These are phyloP conservation scores for Colletotrichum tanaceti DNA, from an alignment of 2,329 filamentous ascomycete species.

Conservation along the genomic window DNA sequence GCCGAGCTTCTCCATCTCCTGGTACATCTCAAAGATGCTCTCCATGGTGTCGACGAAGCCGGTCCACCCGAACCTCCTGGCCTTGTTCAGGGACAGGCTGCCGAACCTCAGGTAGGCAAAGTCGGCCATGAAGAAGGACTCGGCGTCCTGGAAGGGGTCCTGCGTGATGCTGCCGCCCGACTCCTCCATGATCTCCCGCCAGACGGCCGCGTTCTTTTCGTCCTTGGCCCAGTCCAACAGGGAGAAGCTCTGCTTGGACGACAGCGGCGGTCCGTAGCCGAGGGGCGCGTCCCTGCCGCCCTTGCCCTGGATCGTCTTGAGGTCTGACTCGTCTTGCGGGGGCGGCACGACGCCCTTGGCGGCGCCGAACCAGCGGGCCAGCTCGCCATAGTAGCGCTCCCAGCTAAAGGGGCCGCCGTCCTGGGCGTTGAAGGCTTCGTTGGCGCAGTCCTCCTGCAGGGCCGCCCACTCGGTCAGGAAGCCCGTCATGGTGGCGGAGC, in stretches of 20 bases:
- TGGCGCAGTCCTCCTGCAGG: constrained; percentile 1
- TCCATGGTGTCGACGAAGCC: constrained; percentile 28
- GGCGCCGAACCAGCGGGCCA: constrained; percentile 26
- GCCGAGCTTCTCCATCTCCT: constrained; percentile 18
- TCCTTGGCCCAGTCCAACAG: constrained; percentile 1
- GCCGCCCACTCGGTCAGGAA: constrained; percentile 23
- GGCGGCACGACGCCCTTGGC: constrained; percentile 16
- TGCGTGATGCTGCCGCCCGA: constrained; percentile 13
- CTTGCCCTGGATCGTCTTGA: constrained; percentile 2
- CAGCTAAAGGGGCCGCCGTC: constrained; percentile 19
- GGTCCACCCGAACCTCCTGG: constrained; percentile 10
- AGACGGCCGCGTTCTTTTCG: neutral
- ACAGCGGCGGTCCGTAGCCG: constrained; percentile 18
- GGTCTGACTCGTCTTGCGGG: neutral
- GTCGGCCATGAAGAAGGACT: neutral
- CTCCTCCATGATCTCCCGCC: constrained; percentile 11
- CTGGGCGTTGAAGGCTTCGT: constrained; percentile 21
- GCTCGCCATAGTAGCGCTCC: constrained; percentile 12
- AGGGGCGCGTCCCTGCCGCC: neutral
- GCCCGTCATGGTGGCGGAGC: constrained; percentile 14
- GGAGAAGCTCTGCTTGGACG: constrained; percentile 9
- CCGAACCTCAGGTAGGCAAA: constrained; percentile 7
- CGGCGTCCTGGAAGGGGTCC: neutral
- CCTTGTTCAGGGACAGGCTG: constrained; percentile 13
- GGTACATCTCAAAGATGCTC: constrained; percentile 22